Percentiles rank a stretch among this genome's conserved stretches.
Evolutionary conservation across 768 basidiomycete genomes (phyloP).

Genomic region (Tricholoma hemisulphureum): DNA sequence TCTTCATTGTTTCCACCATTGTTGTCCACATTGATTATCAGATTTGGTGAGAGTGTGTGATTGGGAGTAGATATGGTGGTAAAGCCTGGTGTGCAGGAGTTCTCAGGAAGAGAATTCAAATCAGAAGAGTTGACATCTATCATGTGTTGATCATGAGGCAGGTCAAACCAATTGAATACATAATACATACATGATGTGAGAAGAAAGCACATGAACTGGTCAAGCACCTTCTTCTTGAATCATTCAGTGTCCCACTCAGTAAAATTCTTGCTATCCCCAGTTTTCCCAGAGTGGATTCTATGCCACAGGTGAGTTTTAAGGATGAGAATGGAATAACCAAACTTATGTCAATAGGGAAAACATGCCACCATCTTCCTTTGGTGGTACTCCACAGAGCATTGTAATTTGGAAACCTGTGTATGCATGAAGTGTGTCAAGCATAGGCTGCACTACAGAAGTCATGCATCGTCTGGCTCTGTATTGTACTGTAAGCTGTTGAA

Average conservation of each 20-base stretch:
- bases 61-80: too few species aligned
- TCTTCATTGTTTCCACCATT: too few species aligned
- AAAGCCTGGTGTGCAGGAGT: too few species aligned
- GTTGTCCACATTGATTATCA: too few species aligned
- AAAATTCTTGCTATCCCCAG: neutral
- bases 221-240: neutral
- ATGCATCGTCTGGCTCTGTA: neutral
- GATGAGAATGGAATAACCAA: neutral
- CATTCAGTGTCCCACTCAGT: neutral
- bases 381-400: neutral
- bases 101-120: too few species aligned
- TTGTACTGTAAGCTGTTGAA: neutral
- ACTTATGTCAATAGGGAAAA: neutral
- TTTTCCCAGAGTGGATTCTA: neutral
- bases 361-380: neutral
- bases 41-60: too few species aligned
- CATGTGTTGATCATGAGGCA: too few species aligned
- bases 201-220: neutral
- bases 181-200: neutral
- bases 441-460: neutral
- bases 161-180: too few species aligned
- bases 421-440: neutral
- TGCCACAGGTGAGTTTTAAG: neutral
- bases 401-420: neutral
- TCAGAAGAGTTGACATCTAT: too few species aligned